phyloP scores from a whole-genome alignment of 495 filamentous ascomycete species.

The Recurvomyces mirabilis region DNA sequence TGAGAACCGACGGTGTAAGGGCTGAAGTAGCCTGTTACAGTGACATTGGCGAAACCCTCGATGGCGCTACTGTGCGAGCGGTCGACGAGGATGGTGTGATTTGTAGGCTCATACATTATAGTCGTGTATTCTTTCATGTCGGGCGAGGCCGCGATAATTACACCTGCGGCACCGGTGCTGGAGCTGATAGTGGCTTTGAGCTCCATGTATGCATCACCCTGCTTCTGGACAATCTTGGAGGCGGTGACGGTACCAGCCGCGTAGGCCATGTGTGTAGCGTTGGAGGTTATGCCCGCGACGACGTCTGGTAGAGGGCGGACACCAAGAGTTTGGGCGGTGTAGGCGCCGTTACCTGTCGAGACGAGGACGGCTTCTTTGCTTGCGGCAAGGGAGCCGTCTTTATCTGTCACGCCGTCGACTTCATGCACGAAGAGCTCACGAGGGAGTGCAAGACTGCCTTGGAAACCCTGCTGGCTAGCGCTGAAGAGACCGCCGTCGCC shows the following conservation, averaged over 20 bases:
- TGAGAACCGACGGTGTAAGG: neutral
- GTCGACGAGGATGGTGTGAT: constrained; percentile 29
- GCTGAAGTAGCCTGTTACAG: constrained; percentile 28
- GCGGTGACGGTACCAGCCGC: constrained; percentile 5
- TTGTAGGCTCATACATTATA: constrained; percentile 28
- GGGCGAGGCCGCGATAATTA: constrained; percentile 27
- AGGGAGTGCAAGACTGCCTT: constrained; percentile 34
- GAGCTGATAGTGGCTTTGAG: constrained; percentile 24
- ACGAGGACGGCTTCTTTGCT: constrained; percentile 23
- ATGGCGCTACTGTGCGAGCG: constrained; percentile 26
- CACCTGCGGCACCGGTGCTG: constrained; percentile 22
- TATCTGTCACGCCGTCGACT: constrained; percentile 25
- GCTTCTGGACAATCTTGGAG: constrained; percentile 12
- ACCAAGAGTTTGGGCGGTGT: constrained; percentile 33
- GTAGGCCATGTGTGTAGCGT: constrained; percentile 5
- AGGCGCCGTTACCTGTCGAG: constrained; percentile 25
- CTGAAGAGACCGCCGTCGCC: constrained; percentile 25
- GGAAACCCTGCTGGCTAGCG: constrained; percentile 33
- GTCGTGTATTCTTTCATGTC: constrained; percentile 30
- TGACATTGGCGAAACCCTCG: constrained; percentile 22
- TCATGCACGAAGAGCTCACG: constrained; percentile 34
- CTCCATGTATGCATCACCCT: constrained; percentile 22
- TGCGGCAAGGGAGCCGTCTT: constrained; percentile 21
- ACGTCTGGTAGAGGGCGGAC: constrained; percentile 32
- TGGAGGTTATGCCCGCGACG: constrained; percentile 25